phyloP scores from a whole-genome alignment of 371 early-diverging fungal species.

The Catenaria anguillulae region DNA sequence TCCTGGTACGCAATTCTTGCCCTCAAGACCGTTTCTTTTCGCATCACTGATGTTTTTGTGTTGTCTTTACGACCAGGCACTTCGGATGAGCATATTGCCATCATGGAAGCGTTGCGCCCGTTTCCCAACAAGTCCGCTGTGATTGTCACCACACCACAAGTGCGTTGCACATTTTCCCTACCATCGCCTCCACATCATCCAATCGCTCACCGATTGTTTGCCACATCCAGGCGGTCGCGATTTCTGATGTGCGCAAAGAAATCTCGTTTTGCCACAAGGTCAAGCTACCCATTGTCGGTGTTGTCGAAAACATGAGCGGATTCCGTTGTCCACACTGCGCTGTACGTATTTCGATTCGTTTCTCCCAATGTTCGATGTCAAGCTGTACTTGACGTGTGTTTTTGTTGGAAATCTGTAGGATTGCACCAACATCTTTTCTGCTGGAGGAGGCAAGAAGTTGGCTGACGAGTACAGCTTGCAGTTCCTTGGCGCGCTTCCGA shows the following conservation, averaged over 20 bases:
- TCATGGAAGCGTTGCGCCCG: conserved; percentile 60
- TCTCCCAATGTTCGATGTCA: not conserved
- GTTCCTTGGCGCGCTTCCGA: conserved; percentile 71
- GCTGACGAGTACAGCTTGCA: conserved; percentile 59
- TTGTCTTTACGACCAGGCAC: no score
- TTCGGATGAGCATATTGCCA: conserved; percentile 91
- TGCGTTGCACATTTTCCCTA: not conserved
- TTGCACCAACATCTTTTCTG: conserved; percentile 82
- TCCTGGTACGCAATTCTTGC: conserved; percentile 52
- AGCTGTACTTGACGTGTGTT: not conserved
- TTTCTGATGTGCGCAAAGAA: conserved; percentile 91
- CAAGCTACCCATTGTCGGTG: conserved; percentile 74
- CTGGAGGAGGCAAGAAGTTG: conserved; percentile 81
- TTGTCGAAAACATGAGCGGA: conserved; percentile 98
- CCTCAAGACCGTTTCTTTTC: not conserved
- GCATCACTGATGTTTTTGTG: no score
- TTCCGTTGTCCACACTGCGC: conserved; percentile 90
- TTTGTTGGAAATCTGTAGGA: conserved; percentile 38
- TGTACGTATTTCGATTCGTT: conserved; percentile 18
- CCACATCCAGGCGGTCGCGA: conserved; percentile 42
- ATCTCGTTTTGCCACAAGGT: conserved; percentile 91
- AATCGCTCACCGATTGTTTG: no score
- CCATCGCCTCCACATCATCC: no score
- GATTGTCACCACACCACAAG: conserved; percentile 96
- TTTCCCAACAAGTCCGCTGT: conserved; percentile 79